Percentiles rank a stretch among this genome's conserved stretches.
These are phyloP conservation scores for Chaetomium cochliodes DNA, from an alignment of 495 filamentous ascomycete species.

Conservation along the genomic window DNA sequence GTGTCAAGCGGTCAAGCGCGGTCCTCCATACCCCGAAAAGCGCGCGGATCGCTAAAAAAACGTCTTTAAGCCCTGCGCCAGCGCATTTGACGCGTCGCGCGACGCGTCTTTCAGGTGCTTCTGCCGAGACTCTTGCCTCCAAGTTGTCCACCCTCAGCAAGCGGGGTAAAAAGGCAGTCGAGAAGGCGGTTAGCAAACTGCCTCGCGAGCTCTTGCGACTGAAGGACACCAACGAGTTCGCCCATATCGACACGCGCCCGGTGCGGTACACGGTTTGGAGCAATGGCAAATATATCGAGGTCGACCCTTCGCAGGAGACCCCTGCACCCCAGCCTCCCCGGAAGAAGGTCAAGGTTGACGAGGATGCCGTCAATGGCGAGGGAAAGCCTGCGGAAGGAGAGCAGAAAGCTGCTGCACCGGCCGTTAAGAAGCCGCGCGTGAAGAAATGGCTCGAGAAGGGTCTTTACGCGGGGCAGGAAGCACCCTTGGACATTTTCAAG, in stretches of 20 bases:
- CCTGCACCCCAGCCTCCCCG: conserved; percentile 34
- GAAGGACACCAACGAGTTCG: conserved; percentile 55
- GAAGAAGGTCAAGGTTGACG: conserved; percentile 47
- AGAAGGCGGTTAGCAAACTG: conserved; percentile 40
- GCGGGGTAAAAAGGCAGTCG: conserved; percentile 46
- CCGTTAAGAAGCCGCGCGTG: conserved; percentile 44
- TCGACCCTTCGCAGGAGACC: conserved; percentile 25
- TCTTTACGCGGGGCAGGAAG: conserved; percentile 83
- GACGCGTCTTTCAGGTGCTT: conserved; percentile 47
- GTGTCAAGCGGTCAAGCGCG: neutral
- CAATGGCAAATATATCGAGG: conserved; percentile 53
- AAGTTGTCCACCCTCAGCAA: conserved; percentile 49
- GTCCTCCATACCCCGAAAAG: conserved; percentile 37
- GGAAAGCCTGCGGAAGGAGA: conserved; percentile 33
- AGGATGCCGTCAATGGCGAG: conserved; percentile 3
- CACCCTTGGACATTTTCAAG: conserved; percentile 57
- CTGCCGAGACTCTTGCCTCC: conserved; percentile 45
- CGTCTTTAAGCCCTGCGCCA: conserved; percentile 38
- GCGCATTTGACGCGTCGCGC: conserved; percentile 35
- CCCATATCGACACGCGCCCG: conserved; percentile 51
- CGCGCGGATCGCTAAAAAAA: conserved; percentile 27
- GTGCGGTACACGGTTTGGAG: conserved; percentile 53
- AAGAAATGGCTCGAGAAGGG: conserved; percentile 81
- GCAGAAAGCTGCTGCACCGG: conserved; percentile 40
- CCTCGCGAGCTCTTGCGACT: conserved; percentile 51